Conservation (phyloP, 495 filamentous ascomycete genomes). For the Neurospora tetrasperma region DNA sequence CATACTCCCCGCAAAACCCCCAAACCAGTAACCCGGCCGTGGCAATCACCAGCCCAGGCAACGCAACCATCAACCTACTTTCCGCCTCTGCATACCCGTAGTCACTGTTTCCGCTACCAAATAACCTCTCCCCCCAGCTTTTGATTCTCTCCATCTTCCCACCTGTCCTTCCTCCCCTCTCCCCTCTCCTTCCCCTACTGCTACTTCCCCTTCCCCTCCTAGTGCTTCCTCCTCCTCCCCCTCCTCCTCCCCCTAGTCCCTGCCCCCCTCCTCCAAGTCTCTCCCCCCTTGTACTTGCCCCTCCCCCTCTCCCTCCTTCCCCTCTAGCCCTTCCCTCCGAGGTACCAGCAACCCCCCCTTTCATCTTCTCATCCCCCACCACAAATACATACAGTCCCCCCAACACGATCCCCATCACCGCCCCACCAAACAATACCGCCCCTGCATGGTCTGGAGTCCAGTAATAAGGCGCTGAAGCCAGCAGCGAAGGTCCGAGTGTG, state of each 20-base stretch:
- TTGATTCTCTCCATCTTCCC: not conserved
- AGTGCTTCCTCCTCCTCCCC: too few relatives aligned
- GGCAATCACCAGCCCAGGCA: slow-evolving; percentile 16
- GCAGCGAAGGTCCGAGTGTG: slow-evolving; percentile 17
- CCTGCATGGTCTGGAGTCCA: slow-evolving; percentile 18
- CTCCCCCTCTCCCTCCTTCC: too few relatives aligned
- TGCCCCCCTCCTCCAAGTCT: not conserved
- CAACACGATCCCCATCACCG: slow-evolving; percentile 16
- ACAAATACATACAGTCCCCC: slow-evolving; percentile 10
- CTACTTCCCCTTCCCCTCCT: not conserved
- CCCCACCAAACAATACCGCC: slow-evolving; percentile 16
- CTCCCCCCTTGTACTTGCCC: not conserved
- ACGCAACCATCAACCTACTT: slow-evolving; percentile 15
- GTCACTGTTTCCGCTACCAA: not conserved
- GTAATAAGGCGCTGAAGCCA: slow-evolving; percentile 12
- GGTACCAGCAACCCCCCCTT: too few relatives aligned
- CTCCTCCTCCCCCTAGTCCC: not conserved
- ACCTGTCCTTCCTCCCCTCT: not conserved
- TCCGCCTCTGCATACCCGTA: slow-evolving; percentile 22
- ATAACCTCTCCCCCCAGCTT: not conserved
- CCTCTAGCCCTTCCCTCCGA: not conserved
- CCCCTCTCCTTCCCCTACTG: not conserved
- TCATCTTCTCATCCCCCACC: slow-evolving; percentile 13
- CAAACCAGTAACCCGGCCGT: slow-evolving; percentile 22
- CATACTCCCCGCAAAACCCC: slow-evolving; percentile 21